A percentile compares a stretch with the other conserved stretches of the same genome.
phyloP scores from a whole-genome alignment of 345 rosid genomes.

The Salix caprea region DNA sequence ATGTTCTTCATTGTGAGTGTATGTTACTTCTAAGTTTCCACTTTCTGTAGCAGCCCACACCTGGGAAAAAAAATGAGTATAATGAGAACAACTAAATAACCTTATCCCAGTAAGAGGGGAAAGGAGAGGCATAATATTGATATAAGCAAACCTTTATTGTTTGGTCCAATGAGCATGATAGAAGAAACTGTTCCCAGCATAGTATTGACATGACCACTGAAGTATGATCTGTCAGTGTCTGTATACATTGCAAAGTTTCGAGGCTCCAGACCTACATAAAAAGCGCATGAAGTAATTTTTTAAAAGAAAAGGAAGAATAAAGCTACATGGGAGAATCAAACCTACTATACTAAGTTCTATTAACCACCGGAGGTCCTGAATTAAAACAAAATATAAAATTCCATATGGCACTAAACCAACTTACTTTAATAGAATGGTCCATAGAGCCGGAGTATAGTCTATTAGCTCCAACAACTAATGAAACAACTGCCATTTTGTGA shows the following conservation, averaged over 20 bases:
- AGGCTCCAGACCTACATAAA: constrained; percentile 77
- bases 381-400: neutral
- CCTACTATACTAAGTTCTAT: neutral
- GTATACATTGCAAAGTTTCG: constrained; percentile 84
- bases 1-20: constrained; percentile 84
- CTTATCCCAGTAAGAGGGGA: neutral
- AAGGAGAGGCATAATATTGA: neutral
- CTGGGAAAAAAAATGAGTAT: constrained; percentile 33
- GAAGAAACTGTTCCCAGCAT: constrained; percentile 98
- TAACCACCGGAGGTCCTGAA: neutral
- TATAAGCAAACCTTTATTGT: constrained; percentile 62
- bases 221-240: constrained; percentile 69
- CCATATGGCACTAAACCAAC: constrained; percentile 7
- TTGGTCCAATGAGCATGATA: constrained; percentile 90
- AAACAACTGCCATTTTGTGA: constrained; percentile 70
- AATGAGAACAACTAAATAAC: neutral
- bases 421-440: constrained; percentile 83
- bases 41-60: constrained; percentile 90
- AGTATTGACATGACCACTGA: constrained; percentile 92
- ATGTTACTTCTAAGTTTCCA: constrained; percentile 88
- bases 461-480: constrained; percentile 87
- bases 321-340: neutral
- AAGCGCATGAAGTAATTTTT: neutral
- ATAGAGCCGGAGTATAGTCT: constrained; percentile 92
- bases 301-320: neutral